Conservation (phyloP, 805 yeast species). For the Lipomyces kockii region DNA sequence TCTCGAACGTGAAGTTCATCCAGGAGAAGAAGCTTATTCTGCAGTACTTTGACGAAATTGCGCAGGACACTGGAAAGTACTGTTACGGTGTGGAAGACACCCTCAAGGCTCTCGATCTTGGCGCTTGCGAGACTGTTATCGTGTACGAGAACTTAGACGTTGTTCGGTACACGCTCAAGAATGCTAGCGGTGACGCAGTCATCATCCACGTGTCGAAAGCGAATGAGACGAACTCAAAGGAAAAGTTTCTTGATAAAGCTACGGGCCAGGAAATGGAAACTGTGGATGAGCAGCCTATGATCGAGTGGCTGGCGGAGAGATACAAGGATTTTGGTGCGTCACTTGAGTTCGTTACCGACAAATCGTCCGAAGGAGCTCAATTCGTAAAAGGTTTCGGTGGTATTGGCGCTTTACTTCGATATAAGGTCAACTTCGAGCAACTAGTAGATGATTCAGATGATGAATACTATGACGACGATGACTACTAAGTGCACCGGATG, state of each 20-base stretch:
- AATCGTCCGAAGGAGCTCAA: constrained; percentile 98
- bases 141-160: constrained; percentile 91
- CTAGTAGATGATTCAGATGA: constrained; percentile 87
- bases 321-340: constrained; percentile 93
- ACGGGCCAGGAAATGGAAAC: constrained; percentile 94
- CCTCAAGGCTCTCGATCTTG: constrained; percentile 91
- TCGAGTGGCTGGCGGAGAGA: constrained; percentile 98
- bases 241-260: constrained; percentile 75
- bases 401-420: constrained; percentile 93
- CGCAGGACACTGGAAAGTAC: constrained; percentile 96
- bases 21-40: constrained; percentile 97
- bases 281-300: constrained; percentile 77
- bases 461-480: constrained; percentile 72
- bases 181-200: constrained; percentile 76
- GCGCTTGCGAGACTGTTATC: constrained; percentile 91
- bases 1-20: constrained; percentile 94
- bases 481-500: constrained; percentile 2
- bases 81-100: constrained; percentile 98
- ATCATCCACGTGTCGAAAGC: constrained; percentile 74
- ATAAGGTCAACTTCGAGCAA: constrained; percentile 96
- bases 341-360: constrained; percentile 94
- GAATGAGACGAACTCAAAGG: constrained; percentile 39
- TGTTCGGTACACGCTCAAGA: constrained; percentile 81
- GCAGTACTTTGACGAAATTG: constrained; percentile 92
- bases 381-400: constrained; percentile 99